Evolutionary conservation across 1,284 basidiomycete genomes (phyloP).

Genomic region (Puccinia coronata): DNA sequence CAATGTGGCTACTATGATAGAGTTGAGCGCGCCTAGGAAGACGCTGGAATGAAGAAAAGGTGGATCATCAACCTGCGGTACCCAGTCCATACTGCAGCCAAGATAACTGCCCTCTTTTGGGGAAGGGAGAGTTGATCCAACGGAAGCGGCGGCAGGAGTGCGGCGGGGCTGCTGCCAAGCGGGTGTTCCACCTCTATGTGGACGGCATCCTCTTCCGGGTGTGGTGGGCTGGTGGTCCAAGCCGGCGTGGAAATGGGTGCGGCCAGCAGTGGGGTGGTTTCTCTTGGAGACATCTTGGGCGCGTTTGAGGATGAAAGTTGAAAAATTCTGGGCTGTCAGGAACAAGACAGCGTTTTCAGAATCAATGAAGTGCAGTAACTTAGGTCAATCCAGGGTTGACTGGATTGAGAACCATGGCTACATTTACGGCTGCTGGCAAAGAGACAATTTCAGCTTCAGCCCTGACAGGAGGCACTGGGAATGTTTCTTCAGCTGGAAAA

Average conservation of each 20-base stretch:
- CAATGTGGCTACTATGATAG: slow-evolving; percentile 58
- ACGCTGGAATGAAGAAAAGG: slow-evolving; percentile 4
- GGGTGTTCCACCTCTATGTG: background rate
- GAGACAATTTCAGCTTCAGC: no score
- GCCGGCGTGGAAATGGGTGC: background rate
- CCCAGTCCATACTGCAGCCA: slow-evolving; percentile 26
- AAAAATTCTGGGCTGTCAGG: no score
- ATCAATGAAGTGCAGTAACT: no score
- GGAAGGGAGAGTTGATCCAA: background rate
- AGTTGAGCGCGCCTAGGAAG: slow-evolving; percentile 45
- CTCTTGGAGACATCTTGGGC: slow-evolving; percentile 16
- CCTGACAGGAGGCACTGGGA: no score
- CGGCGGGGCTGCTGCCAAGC: background rate
- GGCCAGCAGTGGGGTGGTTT: slow-evolving; percentile 16
- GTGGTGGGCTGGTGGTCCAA: background rate
- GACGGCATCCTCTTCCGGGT: background rate
- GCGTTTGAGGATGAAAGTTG: background rate
- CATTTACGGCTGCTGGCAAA: no score
- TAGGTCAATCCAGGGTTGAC: no score
- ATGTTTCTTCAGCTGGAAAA: no score
- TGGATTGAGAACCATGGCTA: no score
- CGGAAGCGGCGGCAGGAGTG: background rate
- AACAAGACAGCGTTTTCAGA: no score
- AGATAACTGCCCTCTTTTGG: background rate
- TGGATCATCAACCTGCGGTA: no score